These are phyloP conservation scores for Pisolithus thermaeus DNA, from an alignment of 1,284 basidiomycete species.

Conservation along the genomic window DNA sequence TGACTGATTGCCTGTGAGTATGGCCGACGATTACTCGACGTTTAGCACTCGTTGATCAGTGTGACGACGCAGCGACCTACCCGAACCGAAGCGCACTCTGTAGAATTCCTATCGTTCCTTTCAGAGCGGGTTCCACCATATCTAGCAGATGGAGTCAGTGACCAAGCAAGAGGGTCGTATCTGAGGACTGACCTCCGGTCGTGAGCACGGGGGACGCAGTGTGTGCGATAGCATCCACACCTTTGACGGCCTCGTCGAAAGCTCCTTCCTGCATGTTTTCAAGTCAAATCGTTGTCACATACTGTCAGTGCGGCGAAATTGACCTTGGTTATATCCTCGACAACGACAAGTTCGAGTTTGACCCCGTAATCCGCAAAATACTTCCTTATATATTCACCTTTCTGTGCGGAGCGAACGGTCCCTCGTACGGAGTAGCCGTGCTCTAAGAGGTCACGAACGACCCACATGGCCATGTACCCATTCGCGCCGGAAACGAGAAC, in stretches of 20 bases:
- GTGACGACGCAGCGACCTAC: conserved; percentile 20
- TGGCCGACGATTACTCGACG: too few relatives aligned
- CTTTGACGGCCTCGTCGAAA: conserved; percentile 63
- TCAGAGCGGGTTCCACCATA: conserved; percentile 56
- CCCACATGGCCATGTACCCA: conserved; percentile 35
- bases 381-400: conserved; percentile 38
- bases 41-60: not conserved
- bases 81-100: conserved; percentile 47
- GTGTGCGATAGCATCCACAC: conserved; percentile 53
- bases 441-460: conserved; percentile 29
- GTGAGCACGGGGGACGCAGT: conserved; percentile 43
- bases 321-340: conserved; percentile 42
- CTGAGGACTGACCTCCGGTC: conserved; percentile 29
- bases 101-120: conserved; percentile 56
- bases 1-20: conserved; percentile 28
- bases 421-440: conserved; percentile 40
- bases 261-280: conserved; percentile 39
- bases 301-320: not conserved
- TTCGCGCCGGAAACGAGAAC: conserved; percentile 37
- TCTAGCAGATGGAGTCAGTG: not conserved
- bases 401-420: conserved; percentile 38
- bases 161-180: too few relatives aligned
- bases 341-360: conserved; percentile 40
- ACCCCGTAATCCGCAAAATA: conserved; percentile 36
- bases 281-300: not conserved